A percentile compares a stretch with the other conserved stretches of the same genome.
These are phyloP conservation scores for Trichosporon coremiiforme DNA, from an alignment of 1,284 basidiomycete species.

Conservation along the genomic window DNA sequence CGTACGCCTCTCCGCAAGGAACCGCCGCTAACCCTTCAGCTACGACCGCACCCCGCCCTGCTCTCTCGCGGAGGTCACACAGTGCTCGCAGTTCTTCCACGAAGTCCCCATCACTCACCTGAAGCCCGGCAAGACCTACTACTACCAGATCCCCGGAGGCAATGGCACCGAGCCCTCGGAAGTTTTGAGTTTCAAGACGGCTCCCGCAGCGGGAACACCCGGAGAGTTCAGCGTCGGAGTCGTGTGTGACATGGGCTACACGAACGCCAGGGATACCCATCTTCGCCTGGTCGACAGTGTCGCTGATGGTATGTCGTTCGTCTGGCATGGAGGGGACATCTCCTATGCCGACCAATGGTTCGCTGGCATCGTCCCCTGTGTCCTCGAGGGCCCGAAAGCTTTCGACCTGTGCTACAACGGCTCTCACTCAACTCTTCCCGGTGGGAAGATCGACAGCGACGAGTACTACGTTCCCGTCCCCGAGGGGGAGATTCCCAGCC, in stretches of 20 bases:
- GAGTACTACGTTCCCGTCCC: constrained; percentile 38
- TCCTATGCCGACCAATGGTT: constrained; percentile 54
- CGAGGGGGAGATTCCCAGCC: constrained; percentile 36
- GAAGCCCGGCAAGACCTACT: constrained; percentile 35
- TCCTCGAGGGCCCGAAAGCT: not conserved
- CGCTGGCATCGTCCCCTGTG: constrained; percentile 34
- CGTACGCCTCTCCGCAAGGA: constrained; percentile 24
- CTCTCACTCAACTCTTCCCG: constrained; percentile 23
- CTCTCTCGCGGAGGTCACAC: constrained; percentile 36
- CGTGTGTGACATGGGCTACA: constrained; percentile 54
- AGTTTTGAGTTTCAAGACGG: constrained; percentile 38
- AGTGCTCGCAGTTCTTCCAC: constrained; percentile 45
- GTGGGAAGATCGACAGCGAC: constrained; percentile 29
- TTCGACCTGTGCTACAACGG: constrained; percentile 44
- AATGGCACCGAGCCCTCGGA: constrained; percentile 41
- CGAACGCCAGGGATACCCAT: constrained; percentile 48
- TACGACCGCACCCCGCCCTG: constrained; percentile 44
- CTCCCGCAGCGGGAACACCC: constrained; percentile 29
- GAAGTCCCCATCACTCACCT: constrained; percentile 35
- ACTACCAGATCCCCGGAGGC: constrained; percentile 43
- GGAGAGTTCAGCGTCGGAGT: constrained; percentile 42
- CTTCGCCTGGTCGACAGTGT: constrained; percentile 38
- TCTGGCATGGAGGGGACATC: constrained; percentile 51
- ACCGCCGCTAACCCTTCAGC: constrained; percentile 16
- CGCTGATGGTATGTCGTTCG: constrained; percentile 38